Evolutionary conservation across 2,329 filamentous ascomycete genomes (phyloP).

Genomic region (Ophiostoma ulmi): DNA sequence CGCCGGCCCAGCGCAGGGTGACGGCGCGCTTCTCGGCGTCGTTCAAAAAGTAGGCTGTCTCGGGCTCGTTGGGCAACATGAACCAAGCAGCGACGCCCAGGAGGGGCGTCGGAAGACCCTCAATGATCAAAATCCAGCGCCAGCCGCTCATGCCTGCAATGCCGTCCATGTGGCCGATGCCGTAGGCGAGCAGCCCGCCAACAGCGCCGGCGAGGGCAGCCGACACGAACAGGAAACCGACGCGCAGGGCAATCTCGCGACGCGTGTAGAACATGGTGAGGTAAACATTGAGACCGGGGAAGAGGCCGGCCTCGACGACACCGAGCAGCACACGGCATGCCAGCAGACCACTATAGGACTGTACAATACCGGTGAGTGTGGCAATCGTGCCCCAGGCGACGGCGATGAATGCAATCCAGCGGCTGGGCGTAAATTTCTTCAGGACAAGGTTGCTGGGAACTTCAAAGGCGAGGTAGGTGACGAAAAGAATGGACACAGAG

Average conservation of each 20-base stretch:
- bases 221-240: conserved; percentile 20
- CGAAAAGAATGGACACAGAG: not conserved
- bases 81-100: conserved; percentile 9
- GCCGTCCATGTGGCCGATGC: conserved; percentile 20
- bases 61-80: conserved; percentile 20
- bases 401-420: conserved; percentile 11
- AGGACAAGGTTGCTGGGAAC: conserved; percentile 12
- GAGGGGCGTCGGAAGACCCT: conserved; percentile 21
- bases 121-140: conserved; percentile 26
- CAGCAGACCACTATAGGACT: conserved; percentile 37
- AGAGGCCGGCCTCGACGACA: conserved; percentile 55
- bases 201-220: conserved; percentile 23
- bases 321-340: conserved; percentile 55
- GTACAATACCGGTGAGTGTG: conserved; percentile 3
- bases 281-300: conserved; percentile 55
- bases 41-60: conserved; percentile 23
- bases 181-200: conserved; percentile 23
- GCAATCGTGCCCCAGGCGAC: conserved; percentile 11
- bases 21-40: conserved; percentile 19
- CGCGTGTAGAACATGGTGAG: conserved; percentile 25
- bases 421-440: conserved; percentile 9
- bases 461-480: conserved; percentile 12
- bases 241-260: conserved; percentile 22
- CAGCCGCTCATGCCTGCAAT: conserved; percentile 15
- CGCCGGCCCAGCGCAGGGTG: conserved; percentile 19